phyloP scores from a whole-genome alignment of 2,329 filamentous ascomycete species.

The Aspergillus ruber region DNA sequence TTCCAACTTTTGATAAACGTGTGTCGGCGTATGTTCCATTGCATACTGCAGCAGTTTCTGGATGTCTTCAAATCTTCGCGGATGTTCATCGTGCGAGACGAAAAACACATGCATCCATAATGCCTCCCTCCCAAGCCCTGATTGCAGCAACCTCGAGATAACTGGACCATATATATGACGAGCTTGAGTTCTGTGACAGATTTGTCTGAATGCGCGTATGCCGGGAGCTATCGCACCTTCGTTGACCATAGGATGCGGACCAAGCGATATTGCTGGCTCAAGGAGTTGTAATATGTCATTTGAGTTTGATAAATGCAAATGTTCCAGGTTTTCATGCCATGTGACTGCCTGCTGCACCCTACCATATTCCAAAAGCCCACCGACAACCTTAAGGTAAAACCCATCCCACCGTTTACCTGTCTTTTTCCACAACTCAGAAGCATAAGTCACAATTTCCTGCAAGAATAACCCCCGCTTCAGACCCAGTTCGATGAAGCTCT shows the following conservation, averaged over 20 bases:
- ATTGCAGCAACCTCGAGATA: slow-evolving; percentile 36
- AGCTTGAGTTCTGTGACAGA: slow-evolving; percentile 35
- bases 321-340: slow-evolving; percentile 34
- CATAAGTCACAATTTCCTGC: slow-evolving; percentile 28
- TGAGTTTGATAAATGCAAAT: slow-evolving; percentile 22
- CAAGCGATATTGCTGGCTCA: slow-evolving; percentile 17
- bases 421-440: slow-evolving; percentile 33
- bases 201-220: slow-evolving; percentile 32
- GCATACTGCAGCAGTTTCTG: slow-evolving; percentile 37
- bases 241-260: slow-evolving; percentile 12
- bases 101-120: slow-evolving; percentile 44
- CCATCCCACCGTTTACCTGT: slow-evolving; percentile 33
- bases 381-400: slow-evolving; percentile 34
- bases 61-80: slow-evolving; percentile 30
- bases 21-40: slow-evolving; percentile 22
- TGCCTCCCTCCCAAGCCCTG: slow-evolving; percentile 33
- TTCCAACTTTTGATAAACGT: slow-evolving; percentile 18
- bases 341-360: slow-evolving; percentile 23
- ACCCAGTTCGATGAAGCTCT: slow-evolving; percentile 32
- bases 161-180: slow-evolving; percentile 39
- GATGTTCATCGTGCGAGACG: slow-evolving; percentile 36
- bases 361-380: slow-evolving; percentile 26
- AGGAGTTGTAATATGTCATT: slow-evolving; percentile 27
- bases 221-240: slow-evolving; percentile 14
- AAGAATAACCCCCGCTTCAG: slow-evolving; percentile 28